Percentiles rank a stretch among this genome's conserved stretches.
Conservation (phyloP, 345 rosid species). For the Lepidium didymum region DNA sequence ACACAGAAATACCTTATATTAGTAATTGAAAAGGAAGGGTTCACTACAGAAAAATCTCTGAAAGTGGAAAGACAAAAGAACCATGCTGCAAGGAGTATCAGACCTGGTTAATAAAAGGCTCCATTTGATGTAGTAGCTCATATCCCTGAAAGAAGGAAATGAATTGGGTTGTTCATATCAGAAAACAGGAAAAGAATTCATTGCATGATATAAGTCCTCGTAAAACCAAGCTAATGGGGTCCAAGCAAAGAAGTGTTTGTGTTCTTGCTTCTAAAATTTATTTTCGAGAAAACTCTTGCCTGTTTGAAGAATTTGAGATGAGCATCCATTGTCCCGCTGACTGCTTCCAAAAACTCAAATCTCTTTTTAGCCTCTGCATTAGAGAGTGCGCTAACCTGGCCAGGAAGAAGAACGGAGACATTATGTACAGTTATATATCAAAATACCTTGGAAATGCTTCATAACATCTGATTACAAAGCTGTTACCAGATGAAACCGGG, state of each 20-base stretch:
- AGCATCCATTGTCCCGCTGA: slow-evolving; percentile 67
- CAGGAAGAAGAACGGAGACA: slow-evolving; percentile 8
- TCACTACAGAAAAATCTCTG: not conserved
- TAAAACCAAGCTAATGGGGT: not conserved
- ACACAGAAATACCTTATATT: not conserved
- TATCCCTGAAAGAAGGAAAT: slow-evolving; percentile 46
- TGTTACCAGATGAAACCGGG: slow-evolving; percentile 63
- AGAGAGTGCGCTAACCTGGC: slow-evolving; percentile 61
- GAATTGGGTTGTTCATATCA: not conserved
- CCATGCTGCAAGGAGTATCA: not conserved
- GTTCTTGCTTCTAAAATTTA: not conserved
- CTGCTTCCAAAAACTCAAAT: slow-evolving; percentile 64
- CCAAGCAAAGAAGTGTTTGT: not conserved
- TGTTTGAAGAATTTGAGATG: slow-evolving; percentile 69
- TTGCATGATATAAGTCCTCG: not conserved
- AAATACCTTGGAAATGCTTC: not conserved
- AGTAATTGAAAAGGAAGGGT: not conserved
- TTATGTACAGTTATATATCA: not conserved
- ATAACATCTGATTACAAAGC: not conserved
- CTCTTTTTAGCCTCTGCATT: slow-evolving; percentile 62
- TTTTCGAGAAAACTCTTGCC: slow-evolving; percentile 28
- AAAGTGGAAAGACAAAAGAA: not conserved
- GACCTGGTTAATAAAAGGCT: slow-evolving; percentile 77
- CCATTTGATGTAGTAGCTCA: slow-evolving; percentile 71
- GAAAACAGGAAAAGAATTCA: not conserved